Evolutionary conservation across 2,329 filamentous ascomycete species (phyloP).

Genomic region (Orbilia ellipsospora): DNA sequence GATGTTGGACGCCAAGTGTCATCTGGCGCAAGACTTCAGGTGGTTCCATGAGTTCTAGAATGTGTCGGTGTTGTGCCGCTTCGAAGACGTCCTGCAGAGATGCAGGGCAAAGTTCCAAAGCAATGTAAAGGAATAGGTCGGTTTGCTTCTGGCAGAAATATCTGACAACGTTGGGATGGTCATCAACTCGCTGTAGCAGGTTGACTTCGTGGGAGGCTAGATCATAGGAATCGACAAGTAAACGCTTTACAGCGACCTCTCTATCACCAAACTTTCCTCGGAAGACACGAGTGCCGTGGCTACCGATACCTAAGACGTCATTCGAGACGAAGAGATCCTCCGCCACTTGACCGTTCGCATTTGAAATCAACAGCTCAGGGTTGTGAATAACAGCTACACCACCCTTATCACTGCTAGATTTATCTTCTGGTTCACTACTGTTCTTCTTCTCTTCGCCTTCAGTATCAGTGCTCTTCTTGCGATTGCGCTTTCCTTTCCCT

Average conservation of each 20-base stretch:
- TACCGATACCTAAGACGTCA: conserved; percentile 75
- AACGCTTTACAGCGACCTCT: conserved; percentile 93
- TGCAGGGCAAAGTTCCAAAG: conserved; percentile 90
- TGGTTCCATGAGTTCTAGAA: conserved; percentile 69
- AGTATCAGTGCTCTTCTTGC: conserved; percentile 57
- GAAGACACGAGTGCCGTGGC: conserved; percentile 96
- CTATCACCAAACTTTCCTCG: conserved; percentile 93
- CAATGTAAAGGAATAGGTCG: conserved; percentile 93
- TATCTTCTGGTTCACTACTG: conserved; percentile 56
- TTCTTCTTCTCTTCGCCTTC: conserved; percentile 60
- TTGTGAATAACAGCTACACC: conserved; percentile 60
- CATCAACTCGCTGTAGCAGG: conserved; percentile 89
- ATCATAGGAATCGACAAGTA: conserved; percentile 95
- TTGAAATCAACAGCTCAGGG: conserved; percentile 37
- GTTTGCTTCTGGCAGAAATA: conserved; percentile 94
- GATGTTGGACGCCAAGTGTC: conserved; percentile 84
- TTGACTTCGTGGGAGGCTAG: conserved; percentile 94
- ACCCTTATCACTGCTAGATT: conserved; percentile 58
- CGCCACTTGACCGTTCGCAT: conserved; percentile 69
- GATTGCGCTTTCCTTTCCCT: conserved; percentile 57
- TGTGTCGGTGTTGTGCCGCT: conserved; percentile 73
- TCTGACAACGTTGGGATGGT: conserved; percentile 95
- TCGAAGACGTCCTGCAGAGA: conserved; percentile 92
- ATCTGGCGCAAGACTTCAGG: conserved; percentile 87
- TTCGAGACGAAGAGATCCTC: conserved; percentile 53